Base-by-base conservation (phyloP, 1,139 yeast genomes). In the Meyerozyma guilliermondii region DNA sequence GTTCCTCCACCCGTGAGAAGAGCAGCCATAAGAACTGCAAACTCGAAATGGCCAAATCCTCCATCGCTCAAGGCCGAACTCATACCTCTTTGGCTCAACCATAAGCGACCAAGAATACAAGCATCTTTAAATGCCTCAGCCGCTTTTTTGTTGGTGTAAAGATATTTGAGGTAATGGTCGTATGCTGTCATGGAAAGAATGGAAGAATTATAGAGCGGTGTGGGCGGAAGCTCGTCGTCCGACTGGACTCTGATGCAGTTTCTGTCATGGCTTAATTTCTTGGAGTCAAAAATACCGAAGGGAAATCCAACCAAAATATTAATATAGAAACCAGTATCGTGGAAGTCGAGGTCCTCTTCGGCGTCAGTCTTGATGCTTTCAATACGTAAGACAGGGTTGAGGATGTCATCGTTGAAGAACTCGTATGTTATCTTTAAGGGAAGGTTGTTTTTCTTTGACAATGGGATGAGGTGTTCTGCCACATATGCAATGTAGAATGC, bases 31-130 rank as follows among this genome's bases (percentile, higher is more conserved):
- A 91, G 63, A 38, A 84, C 68, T 22, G 92, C 83, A 64, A 89
- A 89, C 65, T 92, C 98, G 60, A 88, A 88, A 53, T 85, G 87
- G 13, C 98, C 98, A 61, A 92, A 91, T 0, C 98, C 98, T 38
- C 89, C 89, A 40, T 74, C 69, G 31, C 76, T 70, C 30, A 80
- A 53, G 20, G 76, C 66, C 0, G 95, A 81, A 6, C 78, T 74
- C 46, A 88, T 79, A 0, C 95, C 95, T 50, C 96, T 75, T 64
- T 92, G 98, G 42, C 79, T 76, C 36, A 92, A 72, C 98, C 98
- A 92, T 46, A 92, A 68, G 51, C 91, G 76, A 3, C 97, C 97
- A 41, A 92, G 71, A 13, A 83, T 78, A 50, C 92, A 83, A 1
- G 98, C 98, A 54, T 91, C 96, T 51, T 78, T 79, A 62, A 88